Percentiles rank a stretch among this genome's conserved stretches.
Conservation (phyloP, 805 yeast species). For the Lachancea quebecensis region DNA sequence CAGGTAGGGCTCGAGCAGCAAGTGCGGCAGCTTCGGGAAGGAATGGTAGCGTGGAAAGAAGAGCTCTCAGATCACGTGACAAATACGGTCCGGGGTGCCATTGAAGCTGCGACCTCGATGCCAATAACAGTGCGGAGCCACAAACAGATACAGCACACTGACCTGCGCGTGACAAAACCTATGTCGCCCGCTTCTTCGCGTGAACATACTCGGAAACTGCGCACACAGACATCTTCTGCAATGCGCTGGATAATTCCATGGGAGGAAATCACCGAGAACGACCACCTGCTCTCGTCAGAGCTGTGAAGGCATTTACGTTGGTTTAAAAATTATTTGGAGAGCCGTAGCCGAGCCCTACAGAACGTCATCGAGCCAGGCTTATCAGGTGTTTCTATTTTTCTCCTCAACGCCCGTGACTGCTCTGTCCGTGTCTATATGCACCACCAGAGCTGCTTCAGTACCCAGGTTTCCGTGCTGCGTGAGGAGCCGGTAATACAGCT, state of each 20-base stretch:
- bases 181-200: constrained; percentile 1
- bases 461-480: constrained; percentile 1
- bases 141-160: too few relatives aligned
- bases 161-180: background rate
- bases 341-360: background rate
- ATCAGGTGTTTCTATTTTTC: background rate
- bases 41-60: background rate
- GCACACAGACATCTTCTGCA: constrained; percentile 1
- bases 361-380: background rate
- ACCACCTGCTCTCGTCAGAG: constrained; percentile 3
- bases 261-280: constrained; percentile 6
- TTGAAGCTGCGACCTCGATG: too few relatives aligned
- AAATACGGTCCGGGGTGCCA: background rate
- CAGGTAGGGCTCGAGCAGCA: constrained; percentile 14
- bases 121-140: too few relatives aligned
- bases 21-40: background rate
- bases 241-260: constrained; percentile 8
- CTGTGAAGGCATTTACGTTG: background rate
- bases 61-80: background rate
- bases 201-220: constrained; percentile 1
- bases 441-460: constrained; percentile 25
- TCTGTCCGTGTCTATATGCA: constrained; percentile 26
- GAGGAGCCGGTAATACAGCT: constrained; percentile 45
- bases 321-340: background rate
- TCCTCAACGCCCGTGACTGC: constrained; percentile 8